Evolutionary conservation across 768 basidiomycete genomes (phyloP).

Genomic region (Mycena epipterygia): DNA sequence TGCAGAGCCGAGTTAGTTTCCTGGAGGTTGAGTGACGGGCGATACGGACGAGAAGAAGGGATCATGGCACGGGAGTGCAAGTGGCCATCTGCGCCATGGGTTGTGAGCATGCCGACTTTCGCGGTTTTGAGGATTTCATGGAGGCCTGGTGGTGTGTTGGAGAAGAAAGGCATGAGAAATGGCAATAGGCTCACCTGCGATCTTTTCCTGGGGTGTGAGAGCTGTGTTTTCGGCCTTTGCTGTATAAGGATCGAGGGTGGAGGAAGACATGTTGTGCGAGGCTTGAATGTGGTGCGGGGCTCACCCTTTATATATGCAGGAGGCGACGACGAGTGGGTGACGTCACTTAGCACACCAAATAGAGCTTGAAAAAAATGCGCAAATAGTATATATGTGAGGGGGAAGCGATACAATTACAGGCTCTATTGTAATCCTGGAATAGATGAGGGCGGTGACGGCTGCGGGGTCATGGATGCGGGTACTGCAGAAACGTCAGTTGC

Average conservation of each 20-base stretch:
- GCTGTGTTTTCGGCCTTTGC: constrained; percentile 71
- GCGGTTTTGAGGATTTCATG: constrained; percentile 74
- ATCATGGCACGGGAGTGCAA: constrained; percentile 89
- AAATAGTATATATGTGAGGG: constrained; percentile 46
- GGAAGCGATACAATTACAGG: constrained; percentile 35
- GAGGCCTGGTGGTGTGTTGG: constrained; percentile 57
- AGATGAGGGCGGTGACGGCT: constrained; percentile 55
- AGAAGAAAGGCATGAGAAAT: background rate
- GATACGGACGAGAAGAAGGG: constrained; percentile 70
- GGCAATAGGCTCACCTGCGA: constrained; percentile 60
- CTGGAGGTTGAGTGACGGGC: background rate
- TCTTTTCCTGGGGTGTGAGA: constrained; percentile 74
- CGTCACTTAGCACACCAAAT: constrained; percentile 3
- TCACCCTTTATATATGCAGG: background rate
- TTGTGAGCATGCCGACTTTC: constrained; percentile 83
- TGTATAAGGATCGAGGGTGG: constrained; percentile 80
- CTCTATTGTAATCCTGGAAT: constrained; percentile 65
- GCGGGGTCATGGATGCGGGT: constrained; percentile 70
- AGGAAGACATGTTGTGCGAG: constrained; percentile 38
- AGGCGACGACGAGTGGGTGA: background rate
- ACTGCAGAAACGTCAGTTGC: constrained; percentile 50
- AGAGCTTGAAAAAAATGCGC: constrained; percentile 27
- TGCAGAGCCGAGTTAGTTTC: constrained; percentile 39
- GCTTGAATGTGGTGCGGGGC: background rate
- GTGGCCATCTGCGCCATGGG: constrained; percentile 73